Evolutionary conservation across 768 basidiomycete genomes (phyloP), one percentile per base, ranked within the genome.

Genomic region (Tulasnella sp.): DNA sequence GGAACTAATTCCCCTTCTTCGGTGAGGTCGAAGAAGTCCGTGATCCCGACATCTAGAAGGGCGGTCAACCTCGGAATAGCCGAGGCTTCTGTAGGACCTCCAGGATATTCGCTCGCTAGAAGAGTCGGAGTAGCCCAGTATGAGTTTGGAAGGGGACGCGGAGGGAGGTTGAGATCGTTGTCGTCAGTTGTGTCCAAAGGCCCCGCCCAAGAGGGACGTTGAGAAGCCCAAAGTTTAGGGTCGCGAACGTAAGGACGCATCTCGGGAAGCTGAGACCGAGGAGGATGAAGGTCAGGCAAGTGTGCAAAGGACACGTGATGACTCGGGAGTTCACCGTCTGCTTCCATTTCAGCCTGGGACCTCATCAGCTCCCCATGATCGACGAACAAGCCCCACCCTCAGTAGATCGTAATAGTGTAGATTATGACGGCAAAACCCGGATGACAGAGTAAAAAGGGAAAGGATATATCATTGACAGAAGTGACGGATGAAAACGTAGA

Each of bases 61-160:
- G 77, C 77, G 3, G 34, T 72, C 34, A 78, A 20, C 37, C 31
- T 34, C 12, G 60, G 20, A 24, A 58, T 41, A 18, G 77, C 60
- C 41, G 46, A 58, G 5, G 31, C 28, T 24, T 60, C 58, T 14
- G 54, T 78, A 18, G 16, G 64, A 40, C 60, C 77, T n/a, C 54
- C 77, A n/a, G 77, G 77, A 28, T 78, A 78, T 78, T 78, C 77
- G 37, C 77, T 78, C 54, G 50, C 77, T 50, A 78, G 60, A 18
- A 78, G 41, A 1, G 60, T 78, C 50, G 77, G 77, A 28, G 54
- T 72, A 3, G 77, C 77, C 77, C 77, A 78, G 42, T 78, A 78
- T 24, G 77, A 78, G 64, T 78, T 78, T 1, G 48, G 77, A 9
- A 78, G 37, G 20, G 77, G 77, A 31, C 77, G 77, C 18, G 50